Conservation (phyloP, 2,329 filamentous ascomycete genomes). For the Apiospora rasikravindrae region DNA sequence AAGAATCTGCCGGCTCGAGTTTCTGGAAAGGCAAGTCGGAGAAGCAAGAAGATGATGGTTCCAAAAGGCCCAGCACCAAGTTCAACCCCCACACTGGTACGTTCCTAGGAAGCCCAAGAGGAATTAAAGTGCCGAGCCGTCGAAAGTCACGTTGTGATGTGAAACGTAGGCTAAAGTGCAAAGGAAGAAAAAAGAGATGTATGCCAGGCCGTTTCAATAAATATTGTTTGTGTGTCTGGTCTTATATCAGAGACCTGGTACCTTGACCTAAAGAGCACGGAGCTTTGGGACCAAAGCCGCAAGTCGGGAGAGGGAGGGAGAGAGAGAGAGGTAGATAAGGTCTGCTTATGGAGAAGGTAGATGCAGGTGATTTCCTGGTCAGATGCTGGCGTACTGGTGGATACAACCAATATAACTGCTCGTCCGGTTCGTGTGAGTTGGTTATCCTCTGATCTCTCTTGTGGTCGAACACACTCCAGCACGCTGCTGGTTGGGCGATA, state of each 20-base stretch:
- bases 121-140: conserved; percentile 29
- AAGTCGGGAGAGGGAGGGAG: background rate
- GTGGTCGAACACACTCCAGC: background rate
- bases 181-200: conserved; percentile 11
- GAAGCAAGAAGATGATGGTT: conserved; percentile 10
- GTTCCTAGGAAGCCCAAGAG: conserved; percentile 22
- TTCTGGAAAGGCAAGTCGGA: conserved; percentile 15
- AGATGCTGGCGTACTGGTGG: conserved; percentile 4
- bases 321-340: background rate
- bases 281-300: conserved; percentile 1
- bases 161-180: conserved; percentile 26
- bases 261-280: conserved; percentile 3
- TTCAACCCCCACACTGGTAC: conserved; percentile 15
- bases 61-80: conserved; percentile 1
- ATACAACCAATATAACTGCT: conserved; percentile 14
- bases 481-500: background rate
- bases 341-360: conserved; percentile 3
- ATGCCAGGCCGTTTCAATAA: conserved; percentile 14
- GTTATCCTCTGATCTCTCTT: conserved; percentile 11
- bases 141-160: conserved; percentile 25
- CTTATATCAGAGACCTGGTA: conserved; percentile 14
- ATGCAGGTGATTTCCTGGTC: background rate
- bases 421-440: background rate
- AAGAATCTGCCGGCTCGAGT: conserved; percentile 20
- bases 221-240: background rate